Percentiles rank a stretch among this genome's conserved stretches.
Conservation (phyloP, 208 protist genomes). For the Lotmaria passim region DNA sequence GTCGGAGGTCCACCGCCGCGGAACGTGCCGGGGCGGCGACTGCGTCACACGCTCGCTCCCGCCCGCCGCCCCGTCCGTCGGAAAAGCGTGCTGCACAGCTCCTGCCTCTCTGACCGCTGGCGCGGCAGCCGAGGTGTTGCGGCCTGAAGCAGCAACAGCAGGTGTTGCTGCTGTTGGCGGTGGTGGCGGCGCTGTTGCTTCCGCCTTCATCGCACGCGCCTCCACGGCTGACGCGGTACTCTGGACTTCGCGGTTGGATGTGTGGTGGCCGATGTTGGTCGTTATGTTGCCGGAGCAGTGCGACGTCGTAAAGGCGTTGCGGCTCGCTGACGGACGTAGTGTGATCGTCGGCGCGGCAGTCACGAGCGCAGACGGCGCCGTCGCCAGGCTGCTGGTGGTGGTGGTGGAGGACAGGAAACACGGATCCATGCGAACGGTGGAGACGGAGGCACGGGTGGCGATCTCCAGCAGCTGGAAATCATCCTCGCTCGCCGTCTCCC, state of each 20-base stretch:
- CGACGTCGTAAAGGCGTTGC: constrained; percentile 40
- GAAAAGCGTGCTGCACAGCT: background rate
- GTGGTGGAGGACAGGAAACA: too few relatives aligned
- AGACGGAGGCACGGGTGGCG: constrained; percentile 51
- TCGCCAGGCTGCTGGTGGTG: constrained; percentile 7
- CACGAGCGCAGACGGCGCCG: background rate
- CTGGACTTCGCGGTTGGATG: too few relatives aligned
- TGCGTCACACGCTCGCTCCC: background rate
- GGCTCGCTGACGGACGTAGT: background rate
- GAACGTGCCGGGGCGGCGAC: constrained; percentile 8
- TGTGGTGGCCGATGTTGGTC: too few relatives aligned
- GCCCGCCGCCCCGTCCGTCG: background rate
- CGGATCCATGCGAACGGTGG: constrained; percentile 27
- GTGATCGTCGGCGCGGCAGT: background rate
- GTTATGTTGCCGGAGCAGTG: constrained; percentile 22
- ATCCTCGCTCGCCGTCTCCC: constrained; percentile 26
- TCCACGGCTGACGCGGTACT: background rate
- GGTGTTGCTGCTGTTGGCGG: background rate
- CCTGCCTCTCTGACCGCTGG: too few relatives aligned
- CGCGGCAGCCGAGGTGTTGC: too few relatives aligned
- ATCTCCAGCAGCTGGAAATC: constrained; percentile 45
- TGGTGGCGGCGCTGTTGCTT: background rate
- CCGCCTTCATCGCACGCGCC: background rate
- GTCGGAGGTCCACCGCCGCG: constrained; percentile 33
- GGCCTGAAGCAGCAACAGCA: too few relatives aligned